Percentiles rank a stretch among this genome's conserved stretches.
These are phyloP conservation scores for Psilocybe subaeruginosa DNA, from an alignment of 768 basidiomycete genomes.

Conservation along the genomic window DNA sequence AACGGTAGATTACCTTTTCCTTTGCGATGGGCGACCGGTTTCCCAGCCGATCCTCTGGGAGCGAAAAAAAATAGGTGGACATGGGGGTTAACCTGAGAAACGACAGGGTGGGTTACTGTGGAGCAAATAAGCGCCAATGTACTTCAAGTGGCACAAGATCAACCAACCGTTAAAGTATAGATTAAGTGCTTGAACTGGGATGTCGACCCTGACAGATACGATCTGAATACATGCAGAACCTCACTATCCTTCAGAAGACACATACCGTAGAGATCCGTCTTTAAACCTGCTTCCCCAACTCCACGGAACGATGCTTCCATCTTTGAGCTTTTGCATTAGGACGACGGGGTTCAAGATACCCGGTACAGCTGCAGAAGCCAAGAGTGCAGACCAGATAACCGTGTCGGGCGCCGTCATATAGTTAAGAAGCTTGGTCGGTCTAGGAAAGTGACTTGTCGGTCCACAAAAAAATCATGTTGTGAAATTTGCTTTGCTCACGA, in stretches of 20 bases:
- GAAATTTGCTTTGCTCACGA: constrained; percentile 52
- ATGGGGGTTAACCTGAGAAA: constrained; percentile 92
- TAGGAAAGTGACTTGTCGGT: constrained; percentile 28
- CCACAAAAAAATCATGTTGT: not conserved
- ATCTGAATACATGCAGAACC: not conserved
- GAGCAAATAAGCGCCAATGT: constrained; percentile 2
- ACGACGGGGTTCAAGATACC: constrained; percentile 96
- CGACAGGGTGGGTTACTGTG: constrained; percentile 87
- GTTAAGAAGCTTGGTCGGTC: constrained; percentile 94
- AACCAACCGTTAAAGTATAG: constrained; percentile 81
- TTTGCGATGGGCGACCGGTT: constrained; percentile 92
- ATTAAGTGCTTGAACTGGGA: constrained; percentile 87
- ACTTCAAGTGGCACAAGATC: not conserved
- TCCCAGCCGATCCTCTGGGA: constrained; percentile 84
- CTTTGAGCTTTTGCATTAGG: constrained; percentile 86
- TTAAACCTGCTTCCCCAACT: constrained; percentile 95
- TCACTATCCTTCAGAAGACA: not conserved
- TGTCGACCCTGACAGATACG: constrained; percentile 72
- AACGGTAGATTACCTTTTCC: constrained; percentile 68
- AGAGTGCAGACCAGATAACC: constrained; percentile 76
- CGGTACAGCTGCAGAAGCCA: constrained; percentile 94
- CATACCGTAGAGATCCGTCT: constrained; percentile 85
- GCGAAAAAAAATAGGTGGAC: constrained; percentile 97
- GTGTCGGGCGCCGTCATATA: constrained; percentile 96
- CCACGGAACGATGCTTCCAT: constrained; percentile 85